Percentiles rank a stretch among this genome's conserved stretches.
Conservation (phyloP, 768 basidiomycete species). For the Boletus pseudopeckii region DNA sequence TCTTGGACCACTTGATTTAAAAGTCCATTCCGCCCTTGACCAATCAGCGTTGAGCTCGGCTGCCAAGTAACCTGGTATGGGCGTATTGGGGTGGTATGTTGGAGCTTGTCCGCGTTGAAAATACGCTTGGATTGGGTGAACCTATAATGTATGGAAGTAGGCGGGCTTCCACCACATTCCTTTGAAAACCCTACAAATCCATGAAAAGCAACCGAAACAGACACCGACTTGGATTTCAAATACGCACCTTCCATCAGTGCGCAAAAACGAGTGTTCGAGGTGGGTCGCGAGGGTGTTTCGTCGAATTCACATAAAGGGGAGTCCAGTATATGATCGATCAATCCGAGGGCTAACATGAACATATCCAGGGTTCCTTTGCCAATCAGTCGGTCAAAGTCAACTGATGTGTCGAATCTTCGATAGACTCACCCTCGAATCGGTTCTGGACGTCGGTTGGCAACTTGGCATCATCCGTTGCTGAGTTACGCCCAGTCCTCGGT, state of each 20-base stretch:
- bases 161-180: too few species aligned
- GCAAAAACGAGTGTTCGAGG: not conserved
- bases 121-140: too few species aligned
- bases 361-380: constrained; percentile 8
- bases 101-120: not conserved
- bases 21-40: not conserved
- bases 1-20: not conserved
- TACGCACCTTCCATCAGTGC: not conserved
- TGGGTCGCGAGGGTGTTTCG: not conserved
- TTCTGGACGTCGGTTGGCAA: constrained; percentile 3
- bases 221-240: constrained; percentile 17
- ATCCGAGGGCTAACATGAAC: not conserved
- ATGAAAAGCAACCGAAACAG: not conserved
- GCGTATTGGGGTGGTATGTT: too few species aligned
- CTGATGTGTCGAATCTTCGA: not conserved
- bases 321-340: constrained; percentile 10
- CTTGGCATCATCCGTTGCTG: not conserved
- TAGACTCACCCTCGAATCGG: constrained; percentile 3
- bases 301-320: not conserved
- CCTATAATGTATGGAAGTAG: too few species aligned
- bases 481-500: not conserved
- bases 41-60: not conserved
- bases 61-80: too few species aligned
- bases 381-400: not conserved
- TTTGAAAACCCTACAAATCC: too few species aligned